Evolutionary conservation across 2,329 filamentous ascomycete genomes (phyloP), one percentile per base, ranked within the genome.

Genomic region (Sporothrix mexicana): DNA sequence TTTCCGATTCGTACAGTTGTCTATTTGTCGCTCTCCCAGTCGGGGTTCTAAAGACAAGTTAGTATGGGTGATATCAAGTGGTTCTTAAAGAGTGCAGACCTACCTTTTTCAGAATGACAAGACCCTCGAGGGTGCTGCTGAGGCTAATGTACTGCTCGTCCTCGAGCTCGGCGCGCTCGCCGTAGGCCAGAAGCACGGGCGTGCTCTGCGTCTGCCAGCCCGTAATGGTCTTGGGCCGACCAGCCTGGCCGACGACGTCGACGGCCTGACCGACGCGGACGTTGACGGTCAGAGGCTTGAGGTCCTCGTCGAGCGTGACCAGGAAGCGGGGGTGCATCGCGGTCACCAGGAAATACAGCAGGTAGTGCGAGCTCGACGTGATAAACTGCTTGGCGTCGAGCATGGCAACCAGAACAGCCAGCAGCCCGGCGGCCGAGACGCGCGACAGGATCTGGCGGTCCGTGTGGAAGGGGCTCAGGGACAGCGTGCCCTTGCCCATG

Each of bases 161-260:
- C 82, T 99, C 96, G 69, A 99, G 85, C 85, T 99, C 96, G 10
- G 96, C 96, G 78, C 97, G 88, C 86, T 99, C 96, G 43, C 97
- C 96, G 79, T 97, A 92, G n/a, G 93, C 92, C 78, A 99, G 85
- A 73, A 99, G 86, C 64, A 99, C 96, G 0, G 96, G 96, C n/a
- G 96, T 99, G 85, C 93, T 98, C 86, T 99, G 96, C 76, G 96
- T 99, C 84, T 99, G 96, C 96, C 96, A 99, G 70, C 96, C 96
- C 10, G 96, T 99, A 79, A 99, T 99, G 1, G 96, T 99, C 91
- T 99, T 98, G 77, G 96, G 96, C 75, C 95, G 90, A 80, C 96
- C 96, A 13, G 97, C 96, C 82, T 98, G 96, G 69, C 96, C 97
- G 55, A 99, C 96, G 57, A 99, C 95, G 80, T 99, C 96, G 23